phyloP scores from a whole-genome alignment of 1,284 basidiomycete species.

The Chalciporus sp. region DNA sequence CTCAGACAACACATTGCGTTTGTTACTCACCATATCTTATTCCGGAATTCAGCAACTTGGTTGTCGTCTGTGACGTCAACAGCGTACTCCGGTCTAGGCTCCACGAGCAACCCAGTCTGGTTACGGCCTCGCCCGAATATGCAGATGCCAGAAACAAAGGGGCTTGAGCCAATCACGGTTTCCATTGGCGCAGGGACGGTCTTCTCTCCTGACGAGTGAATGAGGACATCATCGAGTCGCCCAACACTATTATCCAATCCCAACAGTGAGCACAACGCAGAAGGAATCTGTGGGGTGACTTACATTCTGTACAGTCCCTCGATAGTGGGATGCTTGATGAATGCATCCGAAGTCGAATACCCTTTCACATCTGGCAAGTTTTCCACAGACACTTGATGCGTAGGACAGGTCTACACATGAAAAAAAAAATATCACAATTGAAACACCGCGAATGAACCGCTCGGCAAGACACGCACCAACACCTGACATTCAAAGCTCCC shows the following conservation, averaged over 20 bases:
- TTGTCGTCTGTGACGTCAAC: constrained; percentile 23
- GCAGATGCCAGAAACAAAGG: constrained; percentile 13
- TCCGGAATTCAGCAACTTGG: constrained; percentile 23
- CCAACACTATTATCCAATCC: constrained; percentile 23
- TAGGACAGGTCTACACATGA: constrained; percentile 11
- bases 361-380: constrained; percentile 37
- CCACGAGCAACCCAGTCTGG: constrained; percentile 31
- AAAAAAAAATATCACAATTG: background rate
- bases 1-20: no score
- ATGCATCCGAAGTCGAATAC: constrained; percentile 39
- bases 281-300: background rate
- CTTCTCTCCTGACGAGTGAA: constrained; percentile 26
- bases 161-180: constrained; percentile 9
- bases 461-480: constrained; percentile 19
- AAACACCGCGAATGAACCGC: background rate
- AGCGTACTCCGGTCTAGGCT: constrained; percentile 20
- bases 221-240: constrained; percentile 27
- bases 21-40: constrained; percentile 27
- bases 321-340: constrained; percentile 35
- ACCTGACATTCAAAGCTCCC: constrained; percentile 26
- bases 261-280: background rate
- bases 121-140: constrained; percentile 29
- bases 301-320: constrained; percentile 40
- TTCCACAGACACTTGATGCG: constrained; percentile 27
- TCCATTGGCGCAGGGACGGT: constrained; percentile 28